Evolutionary conservation across 495 filamentous ascomycete species (phyloP).

Genomic region (Talaromyces proteolyticus): DNA sequence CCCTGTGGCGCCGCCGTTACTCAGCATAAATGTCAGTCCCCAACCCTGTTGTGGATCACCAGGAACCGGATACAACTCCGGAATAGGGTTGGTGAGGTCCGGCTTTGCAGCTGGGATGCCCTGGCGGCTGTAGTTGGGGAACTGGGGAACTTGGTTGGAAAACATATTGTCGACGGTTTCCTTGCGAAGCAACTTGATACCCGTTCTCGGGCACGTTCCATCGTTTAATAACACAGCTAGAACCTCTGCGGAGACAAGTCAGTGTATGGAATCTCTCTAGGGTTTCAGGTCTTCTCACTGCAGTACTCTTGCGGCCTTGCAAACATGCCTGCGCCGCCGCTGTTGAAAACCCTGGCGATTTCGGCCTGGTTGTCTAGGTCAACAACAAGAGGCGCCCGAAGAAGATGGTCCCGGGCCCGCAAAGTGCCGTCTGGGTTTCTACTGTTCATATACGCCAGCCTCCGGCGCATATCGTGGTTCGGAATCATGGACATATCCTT

Average conservation of each 20-base stretch:
- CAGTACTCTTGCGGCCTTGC: constrained; percentile 49
- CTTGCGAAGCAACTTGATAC: constrained; percentile 34
- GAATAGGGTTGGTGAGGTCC: constrained; percentile 4
- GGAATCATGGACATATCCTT: constrained; percentile 51
- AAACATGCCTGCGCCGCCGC: constrained; percentile 52
- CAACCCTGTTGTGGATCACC: constrained; percentile 2
- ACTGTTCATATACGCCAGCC: constrained; percentile 45
- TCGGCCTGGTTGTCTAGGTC: constrained; percentile 20
- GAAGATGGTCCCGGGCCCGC: constrained; percentile 39
- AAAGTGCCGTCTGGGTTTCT: constrained; percentile 32
- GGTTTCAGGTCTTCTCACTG: constrained; percentile 35
- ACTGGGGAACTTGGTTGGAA: constrained; percentile 47
- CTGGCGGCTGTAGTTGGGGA: constrained; percentile 43
- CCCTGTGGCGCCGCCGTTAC: constrained; percentile 35
- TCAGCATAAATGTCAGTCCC: constrained; percentile 7
- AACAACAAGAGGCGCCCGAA: constrained; percentile 33
- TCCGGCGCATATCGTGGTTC: constrained; percentile 37
- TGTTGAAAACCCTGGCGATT: constrained; percentile 19
- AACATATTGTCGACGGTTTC: constrained; percentile 51
- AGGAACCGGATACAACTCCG: constrained; percentile 4
- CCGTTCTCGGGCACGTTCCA: constrained; percentile 43
- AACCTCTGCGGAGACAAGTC: constrained; percentile 19
- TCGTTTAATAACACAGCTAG: constrained; percentile 44
- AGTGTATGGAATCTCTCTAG: too few species aligned
- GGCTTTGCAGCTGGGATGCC: constrained; percentile 16